phyloP scores from a whole-genome alignment of 306 rosid species.

The Pyrus pyrifolia region DNA sequence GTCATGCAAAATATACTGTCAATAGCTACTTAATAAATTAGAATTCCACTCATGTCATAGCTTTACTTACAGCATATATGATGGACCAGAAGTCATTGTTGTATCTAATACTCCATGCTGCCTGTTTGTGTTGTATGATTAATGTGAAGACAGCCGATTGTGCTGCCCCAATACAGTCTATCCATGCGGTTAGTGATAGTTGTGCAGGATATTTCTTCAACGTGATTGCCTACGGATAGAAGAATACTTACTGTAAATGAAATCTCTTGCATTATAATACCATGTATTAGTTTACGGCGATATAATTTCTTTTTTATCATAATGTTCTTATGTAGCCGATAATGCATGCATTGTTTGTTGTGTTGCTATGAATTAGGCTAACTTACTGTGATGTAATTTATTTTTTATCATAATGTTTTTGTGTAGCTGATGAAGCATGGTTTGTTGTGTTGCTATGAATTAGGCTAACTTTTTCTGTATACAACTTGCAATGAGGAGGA shows the following conservation, averaged over 20 bases:
- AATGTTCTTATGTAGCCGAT: neutral
- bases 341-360: neutral
- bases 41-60: neutral
- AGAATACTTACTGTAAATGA: neutral
- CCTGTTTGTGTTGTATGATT: slow-evolving; percentile 18
- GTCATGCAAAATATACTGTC: neutral
- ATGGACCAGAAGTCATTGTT: slow-evolving; percentile 24
- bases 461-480: neutral
- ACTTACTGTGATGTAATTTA: neutral
- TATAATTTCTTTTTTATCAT: neutral
- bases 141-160: slow-evolving; percentile 34
- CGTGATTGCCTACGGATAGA: slow-evolving; percentile 19
- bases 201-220: slow-evolving; percentile 46
- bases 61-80: slow-evolving; percentile 22
- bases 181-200: slow-evolving; percentile 38
- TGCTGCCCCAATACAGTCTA: slow-evolving; percentile 30
- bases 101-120: slow-evolving; percentile 22
- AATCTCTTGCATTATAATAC: neutral
- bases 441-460: neutral
- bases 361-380: neutral
- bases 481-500: slow-evolving; percentile 36
- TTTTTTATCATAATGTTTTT: neutral
- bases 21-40: neutral
- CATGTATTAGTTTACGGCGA: neutral
- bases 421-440: neutral